Evolutionary conservation across 163 green algal species (phyloP).

Genomic region (Scenedesmus sp.): DNA sequence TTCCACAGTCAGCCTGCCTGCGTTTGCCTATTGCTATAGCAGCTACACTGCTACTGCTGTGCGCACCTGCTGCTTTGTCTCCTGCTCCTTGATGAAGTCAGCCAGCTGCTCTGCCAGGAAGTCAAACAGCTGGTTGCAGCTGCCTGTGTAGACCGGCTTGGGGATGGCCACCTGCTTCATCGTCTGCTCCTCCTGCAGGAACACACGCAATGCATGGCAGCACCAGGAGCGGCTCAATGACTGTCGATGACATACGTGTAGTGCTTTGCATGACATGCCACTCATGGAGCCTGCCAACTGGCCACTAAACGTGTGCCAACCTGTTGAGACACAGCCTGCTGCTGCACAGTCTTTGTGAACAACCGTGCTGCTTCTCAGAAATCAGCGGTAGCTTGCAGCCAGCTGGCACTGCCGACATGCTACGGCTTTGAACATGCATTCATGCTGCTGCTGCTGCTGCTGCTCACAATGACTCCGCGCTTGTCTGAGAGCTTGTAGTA

Average conservation of each 20-base stretch:
- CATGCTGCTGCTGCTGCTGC: background rate
- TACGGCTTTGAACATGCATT: background rate
- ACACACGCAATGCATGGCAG: background rate
- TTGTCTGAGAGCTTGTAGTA: slow-evolving; percentile 72
- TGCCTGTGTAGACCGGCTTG: slow-evolving; percentile 66
- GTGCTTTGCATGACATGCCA: background rate
- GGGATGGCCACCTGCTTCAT: slow-evolving; percentile 85
- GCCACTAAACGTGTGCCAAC: background rate
- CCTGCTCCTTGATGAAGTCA: slow-evolving; percentile 76
- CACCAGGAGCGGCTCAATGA: background rate
- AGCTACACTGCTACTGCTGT: background rate
- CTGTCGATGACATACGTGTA: background rate
- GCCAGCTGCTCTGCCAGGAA: slow-evolving; percentile 77
- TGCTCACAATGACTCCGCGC: slow-evolving; percentile 61
- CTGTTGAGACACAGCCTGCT: background rate
- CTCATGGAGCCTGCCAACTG: background rate
- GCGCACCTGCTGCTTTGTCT: background rate
- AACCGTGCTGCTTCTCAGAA: background rate
- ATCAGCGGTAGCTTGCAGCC: background rate
- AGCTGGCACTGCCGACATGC: background rate
- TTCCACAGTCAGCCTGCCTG: too few species aligned
- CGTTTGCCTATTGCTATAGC: too few species aligned
- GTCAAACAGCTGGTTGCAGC: slow-evolving; percentile 78
- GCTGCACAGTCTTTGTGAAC: background rate
- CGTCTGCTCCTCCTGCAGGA: slow-evolving; percentile 71